These are phyloP conservation scores for Polygonum aviculare DNA, from an alignment of 148 eudicot genomes.

Conservation along the genomic window DNA sequence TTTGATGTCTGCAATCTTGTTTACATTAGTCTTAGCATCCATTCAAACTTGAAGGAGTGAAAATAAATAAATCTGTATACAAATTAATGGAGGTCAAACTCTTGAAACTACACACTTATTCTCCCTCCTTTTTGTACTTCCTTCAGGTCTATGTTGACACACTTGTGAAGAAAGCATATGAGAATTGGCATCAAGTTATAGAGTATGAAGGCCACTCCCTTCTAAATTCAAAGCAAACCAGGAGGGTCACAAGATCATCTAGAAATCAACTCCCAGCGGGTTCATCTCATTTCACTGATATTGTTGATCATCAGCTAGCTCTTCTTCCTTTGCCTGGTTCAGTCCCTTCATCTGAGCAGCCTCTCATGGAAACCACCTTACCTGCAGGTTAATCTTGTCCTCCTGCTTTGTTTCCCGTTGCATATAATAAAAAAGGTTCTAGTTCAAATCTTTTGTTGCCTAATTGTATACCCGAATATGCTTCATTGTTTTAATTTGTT, in stretches of 20 bases:
- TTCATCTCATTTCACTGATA: slow-evolving; percentile 32
- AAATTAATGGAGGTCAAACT: background rate
- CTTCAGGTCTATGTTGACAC: slow-evolving; percentile 73
- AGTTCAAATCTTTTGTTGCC: no score
- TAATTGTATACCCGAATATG: no score
- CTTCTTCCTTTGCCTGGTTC: slow-evolving; percentile 39
- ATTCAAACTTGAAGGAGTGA: no score
- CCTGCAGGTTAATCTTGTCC: slow-evolving; percentile 37
- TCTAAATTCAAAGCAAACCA: slow-evolving; percentile 50
- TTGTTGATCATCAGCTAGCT: slow-evolving; percentile 40
- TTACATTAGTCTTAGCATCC: no score
- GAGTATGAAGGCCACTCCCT: slow-evolving; percentile 91
- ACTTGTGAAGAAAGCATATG: slow-evolving; percentile 84
- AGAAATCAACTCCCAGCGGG: slow-evolving; percentile 36
- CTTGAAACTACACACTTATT: background rate
- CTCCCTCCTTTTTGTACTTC: background rate
- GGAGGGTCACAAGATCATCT: slow-evolving; percentile 34
- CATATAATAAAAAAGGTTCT: background rate
- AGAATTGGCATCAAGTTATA: slow-evolving; percentile 84
- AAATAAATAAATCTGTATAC: no score
- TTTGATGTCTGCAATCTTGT: no score
- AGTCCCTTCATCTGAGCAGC: slow-evolving; percentile 33
- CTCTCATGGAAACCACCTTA: slow-evolving; percentile 34
- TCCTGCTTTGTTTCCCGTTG: background rate
- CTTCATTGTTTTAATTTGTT: no score